Evolutionary conservation across 177 flowering plant species (phyloP).

Genomic region (Telopea speciosissima): DNA sequence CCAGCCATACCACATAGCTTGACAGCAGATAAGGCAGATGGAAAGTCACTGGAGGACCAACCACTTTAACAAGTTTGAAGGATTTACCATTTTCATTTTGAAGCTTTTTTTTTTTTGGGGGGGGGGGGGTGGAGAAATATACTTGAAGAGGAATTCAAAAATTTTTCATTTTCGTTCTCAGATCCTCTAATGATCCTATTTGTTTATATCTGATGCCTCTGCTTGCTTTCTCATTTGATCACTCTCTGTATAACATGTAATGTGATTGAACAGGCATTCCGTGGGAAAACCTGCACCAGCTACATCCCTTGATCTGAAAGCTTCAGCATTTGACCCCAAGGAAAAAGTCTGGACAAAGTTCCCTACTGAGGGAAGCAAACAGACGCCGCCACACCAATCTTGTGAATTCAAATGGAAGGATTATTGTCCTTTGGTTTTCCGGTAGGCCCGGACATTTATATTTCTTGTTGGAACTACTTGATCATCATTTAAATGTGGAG

Average conservation of each 20-base stretch:
- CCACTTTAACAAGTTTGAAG: too few relatives aligned
- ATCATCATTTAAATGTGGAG: background rate
- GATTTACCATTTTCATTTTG: too few relatives aligned
- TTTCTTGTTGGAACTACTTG: background rate
- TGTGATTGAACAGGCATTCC: constrained; percentile 58
- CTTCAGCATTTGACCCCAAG: constrained; percentile 88
- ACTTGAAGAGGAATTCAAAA: too few relatives aligned
- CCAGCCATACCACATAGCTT: too few relatives aligned
- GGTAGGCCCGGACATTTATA: constrained; percentile 32
- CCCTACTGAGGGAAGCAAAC: constrained; percentile 87
- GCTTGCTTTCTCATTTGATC: background rate
- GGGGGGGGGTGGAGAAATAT: too few relatives aligned
- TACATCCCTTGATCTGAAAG: constrained; percentile 62
- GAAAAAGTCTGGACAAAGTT: constrained; percentile 97
- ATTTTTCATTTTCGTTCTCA: background rate
- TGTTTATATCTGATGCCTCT: background rate
- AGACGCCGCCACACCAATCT: constrained; percentile 90
- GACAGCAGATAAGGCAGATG: too few relatives aligned
- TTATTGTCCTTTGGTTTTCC: constrained; percentile 90
- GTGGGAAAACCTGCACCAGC: constrained; percentile 87
- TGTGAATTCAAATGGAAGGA: constrained; percentile 90
- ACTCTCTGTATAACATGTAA: background rate
- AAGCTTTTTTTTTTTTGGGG: too few relatives aligned
- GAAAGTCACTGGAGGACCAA: too few relatives aligned
- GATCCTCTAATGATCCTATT: background rate